phyloP scores from a whole-genome alignment of 2,329 filamentous ascomycete species.

The Fusarium sp. region DNA sequence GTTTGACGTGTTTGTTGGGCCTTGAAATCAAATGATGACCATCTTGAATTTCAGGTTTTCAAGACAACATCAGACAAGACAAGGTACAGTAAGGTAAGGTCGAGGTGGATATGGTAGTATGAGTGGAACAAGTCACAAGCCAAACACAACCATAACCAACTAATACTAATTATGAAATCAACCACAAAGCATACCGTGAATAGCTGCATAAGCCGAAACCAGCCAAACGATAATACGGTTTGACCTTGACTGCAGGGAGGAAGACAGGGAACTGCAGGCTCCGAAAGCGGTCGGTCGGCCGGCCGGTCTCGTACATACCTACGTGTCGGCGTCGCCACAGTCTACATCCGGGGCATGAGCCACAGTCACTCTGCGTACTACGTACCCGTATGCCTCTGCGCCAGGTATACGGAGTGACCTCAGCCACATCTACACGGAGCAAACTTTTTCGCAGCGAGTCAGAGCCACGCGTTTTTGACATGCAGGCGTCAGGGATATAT shows the following conservation, averaged over 20 bases:
- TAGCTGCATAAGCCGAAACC: slow-evolving; percentile 24
- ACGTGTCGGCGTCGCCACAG: slow-evolving; percentile 31
- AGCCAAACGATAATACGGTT: slow-evolving; percentile 10
- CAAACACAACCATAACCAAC: too few species aligned
- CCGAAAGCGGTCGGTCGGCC: slow-evolving; percentile 16
- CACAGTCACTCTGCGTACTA: slow-evolving; percentile 10
- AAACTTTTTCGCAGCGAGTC: slow-evolving; percentile 27
- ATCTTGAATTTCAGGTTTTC: neutral
- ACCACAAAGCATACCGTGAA: neutral
- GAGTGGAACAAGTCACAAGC: too few species aligned
- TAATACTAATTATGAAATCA: neutral
- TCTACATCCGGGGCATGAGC: slow-evolving; percentile 18
- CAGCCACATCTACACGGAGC: slow-evolving; percentile 24
- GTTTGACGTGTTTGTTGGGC: neutral
- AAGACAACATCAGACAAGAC: too few species aligned
- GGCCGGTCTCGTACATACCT: neutral
- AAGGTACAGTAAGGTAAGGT: too few species aligned
- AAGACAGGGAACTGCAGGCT: neutral
- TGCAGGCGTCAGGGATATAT: slow-evolving; percentile 33
- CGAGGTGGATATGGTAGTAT: too few species aligned
- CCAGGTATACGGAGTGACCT: too few species aligned
- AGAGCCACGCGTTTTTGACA: slow-evolving; percentile 35
- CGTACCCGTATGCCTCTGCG: too few species aligned
- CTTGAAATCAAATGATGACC: slow-evolving; percentile 21
- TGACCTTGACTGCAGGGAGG: neutral